Base-by-base conservation (phyloP, 1,139 yeast species). In the Saccharomyces hybrid region DNA sequence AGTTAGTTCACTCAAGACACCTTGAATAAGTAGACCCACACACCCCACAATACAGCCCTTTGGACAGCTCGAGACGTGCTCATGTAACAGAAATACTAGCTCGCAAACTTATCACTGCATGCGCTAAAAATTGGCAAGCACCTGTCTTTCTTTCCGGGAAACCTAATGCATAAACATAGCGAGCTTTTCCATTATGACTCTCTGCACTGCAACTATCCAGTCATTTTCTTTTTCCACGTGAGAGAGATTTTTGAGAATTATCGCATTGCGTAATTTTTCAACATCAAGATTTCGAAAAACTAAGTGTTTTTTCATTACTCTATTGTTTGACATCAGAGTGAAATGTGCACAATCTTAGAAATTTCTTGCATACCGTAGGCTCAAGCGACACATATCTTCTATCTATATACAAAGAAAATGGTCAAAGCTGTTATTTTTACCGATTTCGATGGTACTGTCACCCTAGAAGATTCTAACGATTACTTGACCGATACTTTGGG, bases 371-470 rank as follows among this genome's bases (percentile, higher is more conserved):
- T 38, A 38, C 0, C 25, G 0, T 16, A 38, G 13, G 44, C 4
- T 20, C n/a, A 0, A 32, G 46, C 14, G 47, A 29, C 47, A 20
- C 23, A 38, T 20, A 38, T 5, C 23, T 8, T 16, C 7, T 38
- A 38, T 20, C n/a, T 20, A 38, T 20, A 20, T 38, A 38, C 25
- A 20, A 16, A 6, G 4, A 51, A 41, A 42, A 69, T 68, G 71
- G 66, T 63, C 52, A 77, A 79, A 61, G 93, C 95, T 55, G 88
- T 93, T 64, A 86, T 93, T 44, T 93, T 93, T 74, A 88, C 97
- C 52, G 99, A 93, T 72, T 93, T 95, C 83, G 99, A 93, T 70
- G 99, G 99, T 25, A 93, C 99, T 6, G 95, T 93, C 59, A 93
- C 99, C 14, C 75, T 88, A 57, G 85, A 84, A 65, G 99, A 93